A percentile compares a stretch with the other conserved stretches of the same genome.
phyloP scores from a whole-genome alignment of 352 stramenopile species.

The Pythium sp. region DNA sequence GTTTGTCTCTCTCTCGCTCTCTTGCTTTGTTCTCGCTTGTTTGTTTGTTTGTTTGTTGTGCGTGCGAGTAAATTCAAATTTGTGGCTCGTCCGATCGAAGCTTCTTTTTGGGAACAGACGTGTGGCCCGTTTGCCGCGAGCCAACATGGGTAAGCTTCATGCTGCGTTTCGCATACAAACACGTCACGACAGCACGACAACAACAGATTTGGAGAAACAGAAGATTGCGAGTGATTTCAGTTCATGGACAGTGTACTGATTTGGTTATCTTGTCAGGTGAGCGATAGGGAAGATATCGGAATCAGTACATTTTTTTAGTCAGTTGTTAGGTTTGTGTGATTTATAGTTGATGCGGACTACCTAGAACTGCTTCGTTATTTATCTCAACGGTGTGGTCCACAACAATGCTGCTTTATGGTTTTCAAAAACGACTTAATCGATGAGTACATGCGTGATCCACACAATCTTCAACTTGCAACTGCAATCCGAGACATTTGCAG shows the following conservation, averaged over 20 bases:
- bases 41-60: not conserved
- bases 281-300: not conserved
- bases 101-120: slow-evolving; percentile 9
- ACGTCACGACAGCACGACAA: slow-evolving; percentile 10
- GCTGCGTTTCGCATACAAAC: slow-evolving; percentile 13
- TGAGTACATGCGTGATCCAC: not conserved
- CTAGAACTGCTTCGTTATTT: not conserved
- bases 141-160: slow-evolving; percentile 4
- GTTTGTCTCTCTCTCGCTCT: not conserved
- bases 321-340: no score
- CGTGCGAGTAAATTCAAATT: slow-evolving; percentile 8
- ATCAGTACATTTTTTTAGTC: not conserved
- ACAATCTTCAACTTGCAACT: not conserved
- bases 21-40: not conserved
- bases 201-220: not conserved
- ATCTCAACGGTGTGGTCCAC: not conserved
- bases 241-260: not conserved
- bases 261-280: not conserved
- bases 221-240: not conserved
- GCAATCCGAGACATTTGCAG: slow-evolving; percentile 12
- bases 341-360: no score
- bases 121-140: slow-evolving; percentile 4
- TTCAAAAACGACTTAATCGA: slow-evolving; percentile 15
- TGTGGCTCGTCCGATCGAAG: slow-evolving; percentile 17
- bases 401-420: not conserved